Evolutionary conservation across 352 stramenopile genomes (phyloP), one percentile per base, ranked within the genome.

Genomic region (Phytophthora sojae): DNA sequence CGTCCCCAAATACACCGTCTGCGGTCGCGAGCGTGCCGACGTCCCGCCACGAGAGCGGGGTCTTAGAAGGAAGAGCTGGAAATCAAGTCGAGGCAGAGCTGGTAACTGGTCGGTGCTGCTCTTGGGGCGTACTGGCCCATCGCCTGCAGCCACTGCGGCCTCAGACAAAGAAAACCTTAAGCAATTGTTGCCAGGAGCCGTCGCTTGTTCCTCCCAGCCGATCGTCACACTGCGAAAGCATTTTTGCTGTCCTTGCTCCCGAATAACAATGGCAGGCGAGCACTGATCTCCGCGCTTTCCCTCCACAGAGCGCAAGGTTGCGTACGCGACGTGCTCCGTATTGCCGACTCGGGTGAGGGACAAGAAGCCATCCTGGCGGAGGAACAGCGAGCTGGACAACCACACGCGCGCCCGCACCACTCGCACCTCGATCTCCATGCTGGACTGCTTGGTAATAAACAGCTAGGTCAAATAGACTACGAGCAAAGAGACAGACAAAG

Each of bases 331-430:
- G 3, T 61, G 25, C 42, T 83, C 76, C 1, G 26, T 64, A n/a
- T 35, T 45, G 14, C 56, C 58, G 12, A 76, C 64, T 21, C 67
- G 64, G 35, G 61, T 65, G 50, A 86, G 67, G 8, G 71, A 79
- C 19, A 90, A 56, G 59, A 87, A 75, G 17, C 76, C 76, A 54
- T 87, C 78, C 47, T 81, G 66, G 26, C 30, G 44, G 15, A 70
- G 69, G 54, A 51, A 65, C 9, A 81, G 44, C 17, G 57, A 57
- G 6, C 56, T 71, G 45, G 76, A 75, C 49, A 88, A 51, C 82
- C 82, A 90, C 62, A 86, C 65, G 8, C 55, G 66, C 6, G 79
- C 74, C 14, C 72, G 69, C 47, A 81, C 60, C 6, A 88, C 67
- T 52, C 65, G 77, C 17, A 82, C 58, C 39, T 77, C 61, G 57